phyloP scores from a whole-genome alignment of 2,329 filamentous ascomycete species.

The Fusarium oligoseptatum region DNA sequence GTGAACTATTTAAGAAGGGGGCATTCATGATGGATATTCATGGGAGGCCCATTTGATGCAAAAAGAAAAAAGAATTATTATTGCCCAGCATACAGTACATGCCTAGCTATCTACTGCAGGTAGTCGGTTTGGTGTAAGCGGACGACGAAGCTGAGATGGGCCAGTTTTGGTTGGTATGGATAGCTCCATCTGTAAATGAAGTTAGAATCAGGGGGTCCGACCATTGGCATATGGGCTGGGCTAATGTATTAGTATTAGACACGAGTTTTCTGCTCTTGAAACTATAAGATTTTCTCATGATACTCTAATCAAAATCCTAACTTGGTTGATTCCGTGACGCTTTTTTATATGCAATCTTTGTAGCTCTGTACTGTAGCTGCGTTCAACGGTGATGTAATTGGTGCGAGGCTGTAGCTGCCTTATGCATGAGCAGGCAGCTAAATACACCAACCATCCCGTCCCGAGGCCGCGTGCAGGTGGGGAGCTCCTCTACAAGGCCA shows the following conservation, averaged over 20 bases:
- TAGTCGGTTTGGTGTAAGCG: slow-evolving; percentile 11
- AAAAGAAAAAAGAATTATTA: slow-evolving; percentile 18
- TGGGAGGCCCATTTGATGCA: slow-evolving; percentile 37
- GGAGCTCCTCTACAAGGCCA: slow-evolving; percentile 24
- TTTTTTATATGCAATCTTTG: not conserved
- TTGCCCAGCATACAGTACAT: slow-evolving; percentile 1
- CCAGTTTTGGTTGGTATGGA: not conserved
- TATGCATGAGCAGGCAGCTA: slow-evolving; percentile 30
- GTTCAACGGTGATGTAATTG: slow-evolving; percentile 37
- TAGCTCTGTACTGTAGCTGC: not conserved
- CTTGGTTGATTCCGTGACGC: not conserved
- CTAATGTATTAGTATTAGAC: slow-evolving; percentile 5
- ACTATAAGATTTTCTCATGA: not conserved
- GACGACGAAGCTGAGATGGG: slow-evolving; percentile 2
- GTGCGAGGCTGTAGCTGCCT: slow-evolving; percentile 26
- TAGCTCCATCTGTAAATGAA: slow-evolving; percentile 9
- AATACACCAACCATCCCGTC: not conserved
- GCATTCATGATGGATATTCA: slow-evolving; percentile 11
- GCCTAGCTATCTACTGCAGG: not conserved
- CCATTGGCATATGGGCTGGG: not conserved
- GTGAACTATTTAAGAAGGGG: slow-evolving; percentile 26
- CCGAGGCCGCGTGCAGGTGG: slow-evolving; percentile 18
- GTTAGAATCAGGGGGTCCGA: slow-evolving; percentile 1
- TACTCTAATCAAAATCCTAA: not conserved
- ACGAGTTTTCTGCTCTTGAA: not conserved